Conservation (phyloP, 805 yeast species). For the Schwanniomyces pseudopolymorphus region DNA sequence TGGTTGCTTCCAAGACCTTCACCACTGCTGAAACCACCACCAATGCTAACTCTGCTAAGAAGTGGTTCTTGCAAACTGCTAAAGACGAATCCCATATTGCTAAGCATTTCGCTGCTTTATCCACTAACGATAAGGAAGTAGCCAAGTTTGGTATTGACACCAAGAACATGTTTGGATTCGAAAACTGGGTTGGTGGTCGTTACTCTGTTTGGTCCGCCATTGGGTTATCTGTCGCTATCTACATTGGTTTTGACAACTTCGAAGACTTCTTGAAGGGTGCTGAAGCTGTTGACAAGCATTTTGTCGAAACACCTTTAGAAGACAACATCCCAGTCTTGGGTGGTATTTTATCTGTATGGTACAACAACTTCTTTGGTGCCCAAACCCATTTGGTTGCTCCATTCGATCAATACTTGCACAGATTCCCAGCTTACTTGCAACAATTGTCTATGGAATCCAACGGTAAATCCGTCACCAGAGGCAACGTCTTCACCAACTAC, state of each 20-base stretch:
- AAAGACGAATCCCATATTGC: constrained; percentile 74
- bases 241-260: constrained; percentile 94
- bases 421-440: constrained; percentile 99
- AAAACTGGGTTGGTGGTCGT: constrained; percentile 99
- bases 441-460: constrained; percentile 99
- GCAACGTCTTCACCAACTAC: constrained; percentile 86
- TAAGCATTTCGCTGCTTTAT: constrained; percentile 95
- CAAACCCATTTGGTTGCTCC: constrained; percentile 99
- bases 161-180: constrained; percentile 97
- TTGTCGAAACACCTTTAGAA: constrained; percentile 78
- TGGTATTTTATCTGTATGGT: constrained; percentile 95
- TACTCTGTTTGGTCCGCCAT: constrained; percentile 99
- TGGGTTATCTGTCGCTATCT: constrained; percentile 92
- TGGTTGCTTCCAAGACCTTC: constrained; percentile 96
- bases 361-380: constrained; percentile 96
- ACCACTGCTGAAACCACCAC: constrained; percentile 98
- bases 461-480: constrained; percentile 96
- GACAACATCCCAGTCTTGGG: constrained; percentile 91
- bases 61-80: constrained; percentile 83
- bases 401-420: constrained; percentile 96
- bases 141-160: constrained; percentile 95
- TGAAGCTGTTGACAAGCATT: constrained; percentile 94
- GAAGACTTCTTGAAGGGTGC: constrained; percentile 94
- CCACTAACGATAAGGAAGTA: constrained; percentile 91
- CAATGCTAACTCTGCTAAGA: constrained; percentile 92